Percentiles rank a stretch among this genome's conserved stretches.
Evolutionary conservation across 805 yeast species (phyloP).

Genomic region (Ogataea allantospora): DNA sequence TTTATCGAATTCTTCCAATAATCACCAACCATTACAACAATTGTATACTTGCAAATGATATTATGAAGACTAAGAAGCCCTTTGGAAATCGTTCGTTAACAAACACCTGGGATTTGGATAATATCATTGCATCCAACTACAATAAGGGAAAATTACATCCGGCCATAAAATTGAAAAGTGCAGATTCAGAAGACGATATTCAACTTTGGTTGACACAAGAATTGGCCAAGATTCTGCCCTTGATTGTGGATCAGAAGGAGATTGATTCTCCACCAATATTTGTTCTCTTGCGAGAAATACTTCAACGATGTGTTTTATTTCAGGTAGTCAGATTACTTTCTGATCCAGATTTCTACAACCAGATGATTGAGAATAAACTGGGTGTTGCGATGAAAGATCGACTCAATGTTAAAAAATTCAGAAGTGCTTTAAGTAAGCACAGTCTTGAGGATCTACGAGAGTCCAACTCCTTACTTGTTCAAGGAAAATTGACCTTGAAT

Average conservation of each 20-base stretch:
- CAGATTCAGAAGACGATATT: constrained; percentile 40
- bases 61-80: constrained; percentile 30
- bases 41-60: constrained; percentile 45
- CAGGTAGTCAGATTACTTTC: constrained; percentile 53
- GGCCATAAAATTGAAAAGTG: constrained; percentile 43
- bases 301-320: constrained; percentile 54
- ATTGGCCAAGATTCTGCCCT: constrained; percentile 45
- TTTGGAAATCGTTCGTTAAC: constrained; percentile 18
- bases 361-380: constrained; percentile 53
- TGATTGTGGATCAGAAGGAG: constrained; percentile 46
- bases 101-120: constrained; percentile 37
- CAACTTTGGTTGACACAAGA: constrained; percentile 48
- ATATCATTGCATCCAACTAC: constrained; percentile 43
- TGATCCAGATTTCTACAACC: constrained; percentile 79
- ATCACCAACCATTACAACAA: constrained; percentile 60
- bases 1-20: constrained; percentile 60
- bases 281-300: constrained; percentile 58
- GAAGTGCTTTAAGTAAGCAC: constrained; percentile 70
- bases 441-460: constrained; percentile 30
- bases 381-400: constrained; percentile 69
- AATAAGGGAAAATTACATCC: constrained; percentile 57
- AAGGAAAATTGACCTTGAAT: constrained; percentile 36
- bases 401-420: constrained; percentile 66
- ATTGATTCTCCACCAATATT: constrained; percentile 47
- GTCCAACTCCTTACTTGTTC: constrained; percentile 27